phyloP scores from a whole-genome alignment of 768 basidiomycete genomes.

The Boletus tomentosulus region DNA sequence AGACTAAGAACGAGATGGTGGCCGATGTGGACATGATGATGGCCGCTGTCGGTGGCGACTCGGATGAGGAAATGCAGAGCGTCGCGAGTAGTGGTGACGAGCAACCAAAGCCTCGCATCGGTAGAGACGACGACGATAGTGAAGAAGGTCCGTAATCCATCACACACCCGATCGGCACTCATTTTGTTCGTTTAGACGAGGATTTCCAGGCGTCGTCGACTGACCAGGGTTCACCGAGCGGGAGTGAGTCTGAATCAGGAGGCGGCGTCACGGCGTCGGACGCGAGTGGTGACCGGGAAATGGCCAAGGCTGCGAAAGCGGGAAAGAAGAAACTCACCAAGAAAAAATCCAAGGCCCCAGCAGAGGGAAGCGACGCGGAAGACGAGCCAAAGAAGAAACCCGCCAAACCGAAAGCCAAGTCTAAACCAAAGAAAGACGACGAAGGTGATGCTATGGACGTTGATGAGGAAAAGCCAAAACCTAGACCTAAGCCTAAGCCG shows the following conservation, averaged over 20 bases:
- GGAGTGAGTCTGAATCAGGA: conserved; percentile 54
- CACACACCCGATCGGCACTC: background rate
- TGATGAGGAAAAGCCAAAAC: conserved; percentile 38
- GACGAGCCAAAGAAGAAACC: conserved; percentile 49
- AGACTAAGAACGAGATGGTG: conserved; percentile 93
- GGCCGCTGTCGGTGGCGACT: conserved; percentile 58
- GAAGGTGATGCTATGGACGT: conserved; percentile 49
- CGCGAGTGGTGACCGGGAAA: conserved; percentile 72
- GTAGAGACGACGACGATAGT: conserved; percentile 67
- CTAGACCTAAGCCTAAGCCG: conserved; percentile 41
- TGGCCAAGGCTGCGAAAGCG: conserved; percentile 39
- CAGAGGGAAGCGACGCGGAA: conserved; percentile 40
- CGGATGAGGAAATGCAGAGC: conserved; percentile 83
- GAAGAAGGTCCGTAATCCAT: conserved; percentile 51
- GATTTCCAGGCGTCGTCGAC: conserved; percentile 87
- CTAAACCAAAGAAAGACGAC: conserved; percentile 38
- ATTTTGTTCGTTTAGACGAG: conserved; percentile 51
- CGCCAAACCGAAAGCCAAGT: conserved; percentile 41
- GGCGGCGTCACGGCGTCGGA: conserved; percentile 81
- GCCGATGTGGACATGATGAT: conserved; percentile 79
- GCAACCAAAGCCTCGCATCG: conserved; percentile 46
- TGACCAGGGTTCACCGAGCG: conserved; percentile 85
- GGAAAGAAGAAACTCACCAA: conserved; percentile 36
- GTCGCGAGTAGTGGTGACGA: conserved; percentile 68
- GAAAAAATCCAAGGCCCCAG: conserved; percentile 43